These are phyloP conservation scores for Tardiomyces depauwii DNA, from an alignment of 1,139 yeast genomes.

Conservation along the genomic window DNA sequence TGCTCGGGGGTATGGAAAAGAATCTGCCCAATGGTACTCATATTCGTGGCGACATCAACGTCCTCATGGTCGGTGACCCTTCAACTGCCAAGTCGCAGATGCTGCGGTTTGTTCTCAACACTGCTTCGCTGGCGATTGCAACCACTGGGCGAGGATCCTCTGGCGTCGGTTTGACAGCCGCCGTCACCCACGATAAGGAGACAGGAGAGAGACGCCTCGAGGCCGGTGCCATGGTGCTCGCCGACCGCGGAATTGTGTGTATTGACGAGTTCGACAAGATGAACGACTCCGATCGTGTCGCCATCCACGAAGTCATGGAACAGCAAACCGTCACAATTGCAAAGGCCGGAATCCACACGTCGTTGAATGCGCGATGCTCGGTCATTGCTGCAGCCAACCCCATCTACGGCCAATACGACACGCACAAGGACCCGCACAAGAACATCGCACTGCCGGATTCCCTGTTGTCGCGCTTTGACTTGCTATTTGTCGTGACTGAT, in stretches of 20 bases:
- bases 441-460: conserved; percentile 97
- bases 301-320: conserved; percentile 99
- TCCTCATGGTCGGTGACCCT: conserved; percentile 97
- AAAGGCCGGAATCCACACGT: conserved; percentile 96
- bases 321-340: conserved; percentile 98
- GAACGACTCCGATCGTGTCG: conserved; percentile 95
- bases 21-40: conserved; percentile 93
- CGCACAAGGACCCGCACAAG: conserved; percentile 92
- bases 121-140: conserved; percentile 92
- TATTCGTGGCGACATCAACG: conserved; percentile 93
- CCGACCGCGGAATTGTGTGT: conserved; percentile 95
- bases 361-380: conserved; percentile 92
- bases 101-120: conserved; percentile 83
- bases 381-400: conserved; percentile 99
- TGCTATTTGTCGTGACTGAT: conserved; percentile 90
- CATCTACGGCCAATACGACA: conserved; percentile 92
- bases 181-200: conserved; percentile 92
- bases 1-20: conserved; percentile 90
- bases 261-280: conserved; percentile 98
- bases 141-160: conserved; percentile 99
- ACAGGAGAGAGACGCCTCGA: conserved; percentile 95
- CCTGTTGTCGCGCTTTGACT: conserved; percentile 89
- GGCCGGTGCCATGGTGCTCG: conserved; percentile 99
- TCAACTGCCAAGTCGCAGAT: conserved; percentile 97
- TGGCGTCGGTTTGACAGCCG: conserved; percentile 99